These are phyloP conservation scores for Starmerella roubikii DNA, from an alignment of 805 yeast species.

Conservation along the genomic window DNA sequence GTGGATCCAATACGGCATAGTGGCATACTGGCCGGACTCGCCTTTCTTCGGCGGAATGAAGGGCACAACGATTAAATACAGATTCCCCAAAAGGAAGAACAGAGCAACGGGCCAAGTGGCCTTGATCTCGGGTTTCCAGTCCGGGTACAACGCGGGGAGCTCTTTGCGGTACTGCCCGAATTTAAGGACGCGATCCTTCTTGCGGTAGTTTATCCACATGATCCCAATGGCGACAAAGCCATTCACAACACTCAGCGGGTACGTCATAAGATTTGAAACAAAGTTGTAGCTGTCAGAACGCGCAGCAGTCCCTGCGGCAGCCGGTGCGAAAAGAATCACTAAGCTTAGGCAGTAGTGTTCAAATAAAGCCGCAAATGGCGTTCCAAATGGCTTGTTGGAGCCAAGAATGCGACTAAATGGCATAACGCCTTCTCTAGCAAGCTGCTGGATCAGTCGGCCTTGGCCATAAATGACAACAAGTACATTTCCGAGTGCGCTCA, in stretches of 20 bases:
- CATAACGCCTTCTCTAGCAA: slow-evolving; percentile 69
- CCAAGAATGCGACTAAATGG: slow-evolving; percentile 66
- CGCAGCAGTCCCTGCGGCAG: slow-evolving; percentile 32
- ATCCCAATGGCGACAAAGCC: slow-evolving; percentile 50
- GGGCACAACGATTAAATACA: slow-evolving; percentile 63
- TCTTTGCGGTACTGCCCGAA: neutral
- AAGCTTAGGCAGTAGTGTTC: slow-evolving; percentile 69
- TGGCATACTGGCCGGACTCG: slow-evolving; percentile 40
- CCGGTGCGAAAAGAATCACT: slow-evolving; percentile 63
- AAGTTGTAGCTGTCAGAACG: slow-evolving; percentile 73
- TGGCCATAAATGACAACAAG: slow-evolving; percentile 69
- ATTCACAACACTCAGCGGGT: slow-evolving; percentile 68
- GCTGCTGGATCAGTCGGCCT: slow-evolving; percentile 65
- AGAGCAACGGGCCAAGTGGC: slow-evolving; percentile 30
- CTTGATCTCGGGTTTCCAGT: slow-evolving; percentile 57
- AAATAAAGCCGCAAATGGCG: slow-evolving; percentile 60
- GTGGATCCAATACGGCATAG: slow-evolving; percentile 63
- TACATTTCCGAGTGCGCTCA: slow-evolving; percentile 72
- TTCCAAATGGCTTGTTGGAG: slow-evolving; percentile 52
- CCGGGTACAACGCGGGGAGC: slow-evolving; percentile 13
- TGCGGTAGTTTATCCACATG: slow-evolving; percentile 38
- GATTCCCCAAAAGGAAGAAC: slow-evolving; percentile 51
- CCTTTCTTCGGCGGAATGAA: slow-evolving; percentile 56
- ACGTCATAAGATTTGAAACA: slow-evolving; percentile 63
- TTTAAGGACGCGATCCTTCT: neutral